A percentile compares a stretch with the other conserved stretches of the same genome.
phyloP scores from a whole-genome alignment of 208 protist species.

The Naegleria gruberi region DNA sequence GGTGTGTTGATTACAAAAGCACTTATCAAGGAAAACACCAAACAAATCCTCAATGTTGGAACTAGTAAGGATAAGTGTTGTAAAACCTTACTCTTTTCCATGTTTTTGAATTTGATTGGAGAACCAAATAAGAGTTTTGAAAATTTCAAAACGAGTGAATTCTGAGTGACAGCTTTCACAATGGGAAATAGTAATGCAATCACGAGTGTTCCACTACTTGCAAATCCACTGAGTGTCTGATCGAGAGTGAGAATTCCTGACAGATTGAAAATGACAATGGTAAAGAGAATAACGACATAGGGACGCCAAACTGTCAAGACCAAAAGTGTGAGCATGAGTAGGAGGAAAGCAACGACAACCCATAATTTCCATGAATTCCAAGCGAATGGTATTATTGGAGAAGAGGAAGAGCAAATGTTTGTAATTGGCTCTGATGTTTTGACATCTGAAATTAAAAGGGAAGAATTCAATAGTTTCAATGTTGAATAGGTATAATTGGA shows the following conservation, averaged over 20 bases:
- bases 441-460: background rate
- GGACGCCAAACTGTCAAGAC: background rate
- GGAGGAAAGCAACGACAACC: background rate
- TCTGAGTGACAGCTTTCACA: background rate
- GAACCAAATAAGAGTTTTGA: background rate
- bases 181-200: background rate
- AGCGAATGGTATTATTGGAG: background rate
- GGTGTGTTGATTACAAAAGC: constrained; percentile 41
- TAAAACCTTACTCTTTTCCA: background rate
- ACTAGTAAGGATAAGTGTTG: background rate
- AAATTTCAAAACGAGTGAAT: background rate
- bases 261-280: background rate
- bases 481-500: background rate
- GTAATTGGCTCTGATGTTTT: background rate
- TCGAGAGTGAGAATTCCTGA: background rate
- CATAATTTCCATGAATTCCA: background rate
- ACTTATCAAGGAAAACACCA: background rate
- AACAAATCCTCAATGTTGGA: background rate
- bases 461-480: background rate
- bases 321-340: background rate
- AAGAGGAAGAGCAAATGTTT: background rate
- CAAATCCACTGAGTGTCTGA: background rate
- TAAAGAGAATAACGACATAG: background rate
- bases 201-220: background rate
- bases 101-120: background rate